Base-by-base conservation (phyloP, 495 filamentous ascomycete genomes). In the Aspergillus coremiiformis region DNA sequence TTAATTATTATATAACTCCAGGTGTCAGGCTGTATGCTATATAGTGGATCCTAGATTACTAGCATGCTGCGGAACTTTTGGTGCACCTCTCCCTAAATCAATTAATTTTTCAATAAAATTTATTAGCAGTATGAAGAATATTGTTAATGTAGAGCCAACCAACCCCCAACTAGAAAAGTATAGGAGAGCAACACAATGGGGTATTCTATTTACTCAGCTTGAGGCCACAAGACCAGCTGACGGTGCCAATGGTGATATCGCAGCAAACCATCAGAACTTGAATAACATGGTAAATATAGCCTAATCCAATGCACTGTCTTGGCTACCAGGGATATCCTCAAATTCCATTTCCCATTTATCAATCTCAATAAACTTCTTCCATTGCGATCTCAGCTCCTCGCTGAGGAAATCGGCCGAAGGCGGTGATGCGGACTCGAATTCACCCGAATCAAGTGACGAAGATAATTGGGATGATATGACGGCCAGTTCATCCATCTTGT, bases 291-390 rank as follows among this genome's bases (percentile, higher is more conserved):
- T 3, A 35, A 1, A 21, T 41, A 41, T 21, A 5, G 7, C 12
- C 19, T 41, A 41, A 4, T 41, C 37, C 11, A 48, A 44, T 19
- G 46, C 35, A 57, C 55, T 60, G 15, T 44, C 60, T 53, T 63
- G 60, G 12, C 52, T 61, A 39, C 60, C 68, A 11, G 61, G 62
- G 22, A 82, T 67, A 43, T 82, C 78, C 63, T 89, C 85, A 73
- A 85, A 89, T 51, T 86, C 84, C 77, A 89, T 74, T 55, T 85
- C 67, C 83, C 84, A 87, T 53, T 78, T 62, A 69, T 89, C 85
- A 30, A 89, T 73, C 60, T 86, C 80, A 29, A 75, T 71, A 62
- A 89, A 89, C 54, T 86, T 86, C 55, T 66, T 54, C 22, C 64
- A 64, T 54, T 66, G 66, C 10, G 58, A 55, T 43, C 62, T 66